A percentile compares a stretch with the other conserved stretches of the same genome.
Evolutionary conservation across 2,329 filamentous ascomycete species (phyloP).

Genomic region (Diaporthe citri): DNA sequence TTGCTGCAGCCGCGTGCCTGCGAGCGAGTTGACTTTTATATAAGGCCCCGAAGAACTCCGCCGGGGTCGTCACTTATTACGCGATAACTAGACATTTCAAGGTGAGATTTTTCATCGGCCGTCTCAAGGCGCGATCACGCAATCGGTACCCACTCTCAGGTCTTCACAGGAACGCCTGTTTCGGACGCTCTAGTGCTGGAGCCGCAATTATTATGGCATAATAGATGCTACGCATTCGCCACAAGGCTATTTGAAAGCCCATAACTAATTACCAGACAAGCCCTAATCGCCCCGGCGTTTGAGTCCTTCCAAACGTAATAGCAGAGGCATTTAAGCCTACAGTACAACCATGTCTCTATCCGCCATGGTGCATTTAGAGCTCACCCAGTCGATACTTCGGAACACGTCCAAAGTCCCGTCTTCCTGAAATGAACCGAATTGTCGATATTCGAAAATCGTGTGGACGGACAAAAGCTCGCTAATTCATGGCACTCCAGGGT

Average conservation of each 20-base stretch:
- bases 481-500: no score
- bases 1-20: not conserved
- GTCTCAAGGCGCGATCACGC: conserved; percentile 21
- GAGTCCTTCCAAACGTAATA: not conserved
- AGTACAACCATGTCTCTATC: not conserved
- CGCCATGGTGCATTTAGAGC: not conserved
- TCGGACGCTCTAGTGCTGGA: not conserved
- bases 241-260: not conserved
- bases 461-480: not conserved
- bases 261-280: not conserved
- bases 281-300: no score
- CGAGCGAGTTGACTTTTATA: conserved; percentile 13
- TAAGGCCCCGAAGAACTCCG: not conserved
- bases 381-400: not conserved
- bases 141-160: conserved; percentile 24
- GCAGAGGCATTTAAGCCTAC: not conserved
- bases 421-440: not conserved
- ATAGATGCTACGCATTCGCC: conserved; percentile 22
- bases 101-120: conserved; percentile 16
- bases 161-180: not conserved
- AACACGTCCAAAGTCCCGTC: not conserved
- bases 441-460: not conserved
- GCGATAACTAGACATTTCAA: conserved; percentile 14
- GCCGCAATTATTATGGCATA: conserved; percentile 24
- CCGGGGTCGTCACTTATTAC: conserved; percentile 21